phyloP scores from a whole-genome alignment of 768 basidiomycete species.

The Tulasnella sp. region DNA sequence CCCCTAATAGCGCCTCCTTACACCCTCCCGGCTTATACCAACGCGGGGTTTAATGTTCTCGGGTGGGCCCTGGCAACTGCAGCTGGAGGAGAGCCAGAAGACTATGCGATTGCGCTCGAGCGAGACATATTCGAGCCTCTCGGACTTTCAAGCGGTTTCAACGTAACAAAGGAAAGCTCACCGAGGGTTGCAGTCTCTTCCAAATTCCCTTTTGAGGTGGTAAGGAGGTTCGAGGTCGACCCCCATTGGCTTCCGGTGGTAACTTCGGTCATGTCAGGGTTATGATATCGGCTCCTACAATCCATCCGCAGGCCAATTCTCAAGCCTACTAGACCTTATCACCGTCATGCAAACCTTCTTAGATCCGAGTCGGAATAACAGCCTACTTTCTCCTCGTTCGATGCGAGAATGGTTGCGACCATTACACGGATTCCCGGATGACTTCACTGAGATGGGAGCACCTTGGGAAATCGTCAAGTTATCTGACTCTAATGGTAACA shows the following conservation, averaged over 20 bases:
- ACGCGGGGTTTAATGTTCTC: constrained; percentile 47
- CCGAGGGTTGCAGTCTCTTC: not conserved
- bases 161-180: not conserved
- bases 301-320: constrained; percentile 56
- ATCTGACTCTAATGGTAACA: constrained; percentile 34
- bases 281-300: constrained; percentile 50
- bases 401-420: constrained; percentile 44
- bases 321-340: constrained; percentile 53
- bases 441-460: constrained; percentile 35
- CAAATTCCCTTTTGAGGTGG: not conserved
- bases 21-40: constrained; percentile 51
- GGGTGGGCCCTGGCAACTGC: constrained; percentile 47
- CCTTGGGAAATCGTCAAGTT: constrained; percentile 39
- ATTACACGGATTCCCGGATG: constrained; percentile 42
- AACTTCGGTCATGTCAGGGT: constrained; percentile 42
- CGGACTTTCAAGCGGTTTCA: constrained; percentile 36
- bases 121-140: constrained; percentile 56
- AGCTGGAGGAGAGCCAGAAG: constrained; percentile 35
- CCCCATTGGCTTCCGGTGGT: not conserved
- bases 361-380: constrained; percentile 44
- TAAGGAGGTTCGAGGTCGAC: not conserved
- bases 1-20: constrained; percentile 53
- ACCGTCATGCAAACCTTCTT: constrained; percentile 53
- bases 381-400: constrained; percentile 39
- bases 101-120: constrained; percentile 52